phyloP scores from a whole-genome alignment of 495 filamentous ascomycete genomes.

The Penicillium lividum region DNA sequence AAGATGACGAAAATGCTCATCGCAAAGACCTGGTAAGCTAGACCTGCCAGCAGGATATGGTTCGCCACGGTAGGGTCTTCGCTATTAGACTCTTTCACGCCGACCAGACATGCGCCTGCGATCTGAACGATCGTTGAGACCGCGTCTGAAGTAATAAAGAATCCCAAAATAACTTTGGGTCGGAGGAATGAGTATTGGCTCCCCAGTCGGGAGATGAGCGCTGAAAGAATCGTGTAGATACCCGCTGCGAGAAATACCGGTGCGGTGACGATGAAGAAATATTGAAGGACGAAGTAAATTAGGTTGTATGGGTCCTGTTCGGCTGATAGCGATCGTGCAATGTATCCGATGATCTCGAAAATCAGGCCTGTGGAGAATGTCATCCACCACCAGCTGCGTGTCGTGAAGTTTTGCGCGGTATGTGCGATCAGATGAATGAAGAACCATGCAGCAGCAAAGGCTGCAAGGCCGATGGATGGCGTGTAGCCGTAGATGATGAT shows the following conservation, averaged over 20 bases:
- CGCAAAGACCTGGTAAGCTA: conserved; percentile 50
- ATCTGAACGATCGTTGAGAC: conserved; percentile 54
- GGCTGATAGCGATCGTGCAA: conserved; percentile 40
- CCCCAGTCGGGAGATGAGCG: conserved; percentile 38
- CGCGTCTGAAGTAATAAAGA: conserved; percentile 49
- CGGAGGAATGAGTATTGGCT: conserved; percentile 28
- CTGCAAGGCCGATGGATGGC: conserved; percentile 16
- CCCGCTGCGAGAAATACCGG: conserved; percentile 56
- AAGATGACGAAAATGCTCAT: conserved; percentile 51
- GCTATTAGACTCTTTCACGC: conserved; percentile 38
- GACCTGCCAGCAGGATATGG: conserved; percentile 52
- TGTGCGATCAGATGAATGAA: conserved; percentile 16
- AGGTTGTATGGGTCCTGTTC: conserved; percentile 49
- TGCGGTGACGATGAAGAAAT: conserved; percentile 60
- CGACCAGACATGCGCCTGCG: conserved; percentile 50
- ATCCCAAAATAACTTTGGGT: conserved; percentile 14
- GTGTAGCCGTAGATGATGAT: conserved; percentile 23
- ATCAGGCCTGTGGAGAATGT: conserved; percentile 49
- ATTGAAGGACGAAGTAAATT: conserved; percentile 56
- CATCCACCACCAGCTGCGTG: conserved; percentile 27
- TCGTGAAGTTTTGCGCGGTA: conserved; percentile 9
- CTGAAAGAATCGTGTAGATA: conserved; percentile 51
- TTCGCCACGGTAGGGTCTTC: conserved; percentile 48
- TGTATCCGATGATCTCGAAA: conserved; percentile 51
- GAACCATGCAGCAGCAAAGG: conserved; percentile 20